Percentiles rank a stretch among this genome's conserved stretches.
These are phyloP conservation scores for Rhazya stricta DNA, from an alignment of 257 asterid species.

Conservation along the genomic window DNA sequence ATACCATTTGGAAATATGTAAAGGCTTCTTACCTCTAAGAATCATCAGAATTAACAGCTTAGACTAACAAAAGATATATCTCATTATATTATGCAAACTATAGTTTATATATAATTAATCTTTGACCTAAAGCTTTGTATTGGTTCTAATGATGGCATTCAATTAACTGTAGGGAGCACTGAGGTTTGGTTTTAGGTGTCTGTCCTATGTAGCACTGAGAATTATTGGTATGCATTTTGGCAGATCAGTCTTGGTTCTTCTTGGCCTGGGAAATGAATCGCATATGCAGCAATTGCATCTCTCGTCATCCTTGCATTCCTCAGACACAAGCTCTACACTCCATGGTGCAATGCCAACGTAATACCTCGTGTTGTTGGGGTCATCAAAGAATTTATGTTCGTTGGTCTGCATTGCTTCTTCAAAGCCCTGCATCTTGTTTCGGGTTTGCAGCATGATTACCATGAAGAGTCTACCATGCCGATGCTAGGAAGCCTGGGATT, in stretches of 20 bases:
- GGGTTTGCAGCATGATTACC: neutral
- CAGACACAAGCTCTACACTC: slow-evolving; percentile 36
- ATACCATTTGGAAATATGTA: too few relatives aligned
- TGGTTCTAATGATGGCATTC: neutral
- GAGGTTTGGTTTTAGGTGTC: neutral
- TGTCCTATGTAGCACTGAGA: neutral
- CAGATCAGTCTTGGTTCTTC: slow-evolving; percentile 60
- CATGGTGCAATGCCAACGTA: slow-evolving; percentile 35
- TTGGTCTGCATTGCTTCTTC: neutral
- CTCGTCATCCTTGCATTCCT: slow-evolving; percentile 31
- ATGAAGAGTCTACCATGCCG: neutral
- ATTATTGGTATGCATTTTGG: slow-evolving; percentile 5
- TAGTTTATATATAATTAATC: neutral
- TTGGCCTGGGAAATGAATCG: slow-evolving; percentile 56
- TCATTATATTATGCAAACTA: neutral
- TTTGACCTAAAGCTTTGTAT: neutral
- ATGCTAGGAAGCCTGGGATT: neutral
- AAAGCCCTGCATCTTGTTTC: slow-evolving; percentile 4
- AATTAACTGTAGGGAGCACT: neutral
- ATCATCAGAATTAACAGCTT: neutral
- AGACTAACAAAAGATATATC: neutral
- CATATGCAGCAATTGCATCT: slow-evolving; percentile 38
- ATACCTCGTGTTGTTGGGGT: neutral
- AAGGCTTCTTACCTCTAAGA: too few relatives aligned
- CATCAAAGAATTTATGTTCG: neutral